Evolutionary conservation across 345 rosid species (phyloP), one percentile per base, ranked within the genome.

Genomic region (Mangifera indica): DNA sequence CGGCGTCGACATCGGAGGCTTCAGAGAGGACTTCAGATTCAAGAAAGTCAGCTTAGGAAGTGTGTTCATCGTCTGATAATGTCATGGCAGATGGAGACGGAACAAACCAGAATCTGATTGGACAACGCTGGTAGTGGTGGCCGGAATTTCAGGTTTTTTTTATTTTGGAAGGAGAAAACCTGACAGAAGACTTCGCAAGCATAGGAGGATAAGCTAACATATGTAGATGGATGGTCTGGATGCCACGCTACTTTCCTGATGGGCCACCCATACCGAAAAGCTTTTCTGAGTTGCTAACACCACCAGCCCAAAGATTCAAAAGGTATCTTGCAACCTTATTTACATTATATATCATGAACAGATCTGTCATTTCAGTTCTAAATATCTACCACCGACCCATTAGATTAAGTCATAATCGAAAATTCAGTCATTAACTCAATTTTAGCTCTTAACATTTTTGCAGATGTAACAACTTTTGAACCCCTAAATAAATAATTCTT

Each of bases 21-120:
- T 79, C 82, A 45, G 84, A 75, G 64, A 87, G 83, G 77, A 88
- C 86, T 79, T 93, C 93, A 29, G 97, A 87, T 75, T 93, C 98
- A 26, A 93, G 90, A 81, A 89, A 88, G 6, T 84, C 80, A 45
- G 93, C 92, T 54, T 89, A 81, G 21, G 51, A 74, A 63, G 87
- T 89, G 78, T 89, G 89, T 78, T 91, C 97, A 21, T 88, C 89
- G 73, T 88, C 93, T 60, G 87, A 86, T 2, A 79, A 40, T 46
- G 87, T 73, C 96, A 90, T 89, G 1, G 13, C 54, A 24, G 63
- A 55, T n/a, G 55, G 34, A 15, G 34, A 55, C 72, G 52, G 77
- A 37, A 17, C n/a, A 7, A 65, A 10, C 37, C 15, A n/a, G 37
- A 55, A 21, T 61, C 17, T 15, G 72, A 71, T 71, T 22, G 25